Evolutionary conservation across 164 flowering plant genomes (phyloP).

Genomic region (Macadamia integrifolia): DNA sequence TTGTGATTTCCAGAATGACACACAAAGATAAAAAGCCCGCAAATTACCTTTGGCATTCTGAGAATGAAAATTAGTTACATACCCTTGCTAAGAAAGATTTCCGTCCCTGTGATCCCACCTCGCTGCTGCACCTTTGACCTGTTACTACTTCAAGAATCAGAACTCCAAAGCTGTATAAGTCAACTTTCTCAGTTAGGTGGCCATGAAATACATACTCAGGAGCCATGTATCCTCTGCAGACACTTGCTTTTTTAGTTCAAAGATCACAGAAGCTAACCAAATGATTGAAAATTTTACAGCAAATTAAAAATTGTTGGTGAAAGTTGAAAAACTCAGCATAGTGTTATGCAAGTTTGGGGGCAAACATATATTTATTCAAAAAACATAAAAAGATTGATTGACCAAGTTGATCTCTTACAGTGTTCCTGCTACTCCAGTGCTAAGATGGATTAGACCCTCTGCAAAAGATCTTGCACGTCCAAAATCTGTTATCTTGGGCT

Average conservation of each 20-base stretch:
- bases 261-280: neutral
- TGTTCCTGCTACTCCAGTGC: constrained; percentile 20
- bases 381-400: no score
- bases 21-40: no score
- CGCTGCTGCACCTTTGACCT: neutral
- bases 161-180: constrained; percentile 6
- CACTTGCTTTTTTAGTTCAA: neutral
- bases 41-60: no score
- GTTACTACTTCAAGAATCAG: neutral
- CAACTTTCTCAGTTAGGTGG: constrained; percentile 5
- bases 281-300: neutral
- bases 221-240: constrained; percentile 8
- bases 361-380: no score
- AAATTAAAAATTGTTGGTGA: neutral
- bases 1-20: no score
- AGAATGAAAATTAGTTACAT: neutral
- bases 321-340: no score
- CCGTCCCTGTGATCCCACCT: constrained; percentile 2
- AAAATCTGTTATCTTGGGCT: constrained; percentile 15
- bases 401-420: constrained; percentile 8
- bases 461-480: constrained; percentile 17
- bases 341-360: no score
- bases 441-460: constrained; percentile 14
- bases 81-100: constrained; percentile 10
- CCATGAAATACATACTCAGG: constrained; percentile 8